A percentile compares a stretch with the other conserved stretches of the same genome.
phyloP scores from a whole-genome alignment of 257 asterid genomes.

The Nicotiana attenuata region DNA sequence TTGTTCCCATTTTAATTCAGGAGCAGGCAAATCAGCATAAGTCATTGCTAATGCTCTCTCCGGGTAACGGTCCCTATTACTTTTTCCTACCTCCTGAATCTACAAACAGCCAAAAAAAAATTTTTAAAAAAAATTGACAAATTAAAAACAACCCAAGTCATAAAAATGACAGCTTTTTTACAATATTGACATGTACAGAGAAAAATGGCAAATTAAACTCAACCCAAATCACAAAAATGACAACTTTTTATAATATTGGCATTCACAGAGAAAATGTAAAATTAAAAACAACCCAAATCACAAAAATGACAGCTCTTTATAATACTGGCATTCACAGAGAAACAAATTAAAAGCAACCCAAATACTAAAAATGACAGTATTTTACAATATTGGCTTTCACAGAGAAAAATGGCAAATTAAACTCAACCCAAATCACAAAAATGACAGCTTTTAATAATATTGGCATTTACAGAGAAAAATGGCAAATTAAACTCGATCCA shows the following conservation, averaged over 20 bases:
- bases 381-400: neutral
- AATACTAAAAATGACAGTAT: neutral
- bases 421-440: neutral
- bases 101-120: conserved; percentile 10
- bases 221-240: neutral
- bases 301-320: neutral
- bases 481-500: too few relatives aligned
- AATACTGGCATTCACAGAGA: neutral
- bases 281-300: neutral
- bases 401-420: too few relatives aligned
- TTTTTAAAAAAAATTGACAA: too few relatives aligned
- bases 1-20: conserved; percentile 66
- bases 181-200: neutral
- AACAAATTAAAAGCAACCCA: neutral
- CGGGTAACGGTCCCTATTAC: conserved; percentile 16
- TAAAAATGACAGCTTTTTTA: neutral
- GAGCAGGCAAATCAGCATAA: conserved; percentile 77
- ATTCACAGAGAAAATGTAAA: too few relatives aligned
- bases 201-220: neutral
- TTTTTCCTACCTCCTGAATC: conserved; percentile 14
- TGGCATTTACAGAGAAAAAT: too few relatives aligned
- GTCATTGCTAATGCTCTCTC: conserved; percentile 44
- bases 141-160: neutral
- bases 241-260: neutral
- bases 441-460: neutral